Evolutionary conservation across 257 asterid genomes (phyloP), one percentile per base, ranked within the genome.

Genomic region (Nicotiana knightiana): DNA sequence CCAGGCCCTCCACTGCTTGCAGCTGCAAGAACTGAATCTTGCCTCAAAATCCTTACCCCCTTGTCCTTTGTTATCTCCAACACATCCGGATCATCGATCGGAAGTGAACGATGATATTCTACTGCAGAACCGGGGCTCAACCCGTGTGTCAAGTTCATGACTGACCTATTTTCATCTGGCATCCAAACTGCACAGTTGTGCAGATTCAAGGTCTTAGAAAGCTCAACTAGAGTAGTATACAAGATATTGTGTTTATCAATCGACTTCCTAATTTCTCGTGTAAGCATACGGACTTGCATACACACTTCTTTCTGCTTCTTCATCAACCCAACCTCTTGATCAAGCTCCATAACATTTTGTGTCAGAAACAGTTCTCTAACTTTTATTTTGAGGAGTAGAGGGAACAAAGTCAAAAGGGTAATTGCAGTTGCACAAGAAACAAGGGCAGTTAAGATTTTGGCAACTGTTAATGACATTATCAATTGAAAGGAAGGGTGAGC

Each of bases 171-270:
- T 66, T 65, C 83, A 81, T 81, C 84, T 59, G 91, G 89, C 91
- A 88, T 88, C 91, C 91, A 88, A 77, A 88, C 91, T 21, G 88
- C 89, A 84, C 91, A 88, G 66, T 86, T 88, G 81, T 88, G 88
- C 59, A 88, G 86, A 84, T 88, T 88, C 83, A 88, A 84, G 1
- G 88, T 84, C 35, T 86, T 84, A 1, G 91, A 88, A 62, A 88
- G 89, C 79, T 88, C 91, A 70, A 88, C 91, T 68, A 88, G 58
- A 55, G 91, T 88, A 70, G 91, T 88, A 33, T 88, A 86, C 67
- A 88, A 12, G 48, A 88, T 86, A 0, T 83, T 88, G 66, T 88
- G 89, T 73, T 88, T 88, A 86, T 88, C 91, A 35, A 88, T 83
- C 15, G 91, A 86, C 85, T 83, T 88, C 33, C 91, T 84, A 71